Evolutionary conservation across 495 filamentous ascomycete genomes (phyloP).

Genomic region (Pseudotulostoma volvatum): DNA sequence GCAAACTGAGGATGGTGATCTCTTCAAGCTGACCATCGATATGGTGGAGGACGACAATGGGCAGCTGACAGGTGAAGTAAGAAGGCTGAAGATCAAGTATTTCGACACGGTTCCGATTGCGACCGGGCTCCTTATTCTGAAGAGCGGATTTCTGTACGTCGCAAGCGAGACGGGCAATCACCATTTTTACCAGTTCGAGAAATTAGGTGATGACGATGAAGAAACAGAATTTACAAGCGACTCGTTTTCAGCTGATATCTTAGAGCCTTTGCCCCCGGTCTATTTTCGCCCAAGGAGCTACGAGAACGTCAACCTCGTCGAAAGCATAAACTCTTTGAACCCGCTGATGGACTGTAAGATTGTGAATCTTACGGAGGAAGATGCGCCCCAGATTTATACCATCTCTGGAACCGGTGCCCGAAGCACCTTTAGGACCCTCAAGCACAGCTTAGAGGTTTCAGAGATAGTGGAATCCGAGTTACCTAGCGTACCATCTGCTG

Average conservation of each 20-base stretch:
- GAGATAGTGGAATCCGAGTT: constrained; percentile 90
- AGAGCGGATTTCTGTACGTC: constrained; percentile 89
- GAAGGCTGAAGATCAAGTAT: constrained; percentile 81
- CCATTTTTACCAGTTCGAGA: constrained; percentile 93
- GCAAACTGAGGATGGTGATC: constrained; percentile 88
- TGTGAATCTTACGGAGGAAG: constrained; percentile 73
- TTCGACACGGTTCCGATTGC: constrained; percentile 92
- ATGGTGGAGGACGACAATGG: constrained; percentile 71
- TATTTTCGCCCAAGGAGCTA: constrained; percentile 71
- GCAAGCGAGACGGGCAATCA: constrained; percentile 87
- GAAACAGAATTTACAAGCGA: constrained; percentile 77
- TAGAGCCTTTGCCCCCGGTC: constrained; percentile 48
- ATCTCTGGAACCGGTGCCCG: constrained; percentile 75
- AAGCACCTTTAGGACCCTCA: constrained; percentile 78
- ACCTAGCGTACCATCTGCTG: constrained; percentile 65
- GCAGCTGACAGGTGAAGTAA: constrained; percentile 63
- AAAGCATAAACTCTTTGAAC: constrained; percentile 78
- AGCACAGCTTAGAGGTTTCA: constrained; percentile 81
- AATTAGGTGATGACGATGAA: constrained; percentile 90
- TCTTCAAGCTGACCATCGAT: constrained; percentile 91
- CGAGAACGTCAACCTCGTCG: constrained; percentile 70
- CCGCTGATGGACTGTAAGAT: constrained; percentile 83
- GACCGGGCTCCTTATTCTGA: constrained; percentile 73
- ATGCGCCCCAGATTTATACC: constrained; percentile 91
- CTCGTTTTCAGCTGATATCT: constrained; percentile 56